A percentile compares a stretch with the other conserved stretches of the same genome.
Evolutionary conservation across 257 asterid species (phyloP).

Genomic region (Anisodus tanguticus): DNA sequence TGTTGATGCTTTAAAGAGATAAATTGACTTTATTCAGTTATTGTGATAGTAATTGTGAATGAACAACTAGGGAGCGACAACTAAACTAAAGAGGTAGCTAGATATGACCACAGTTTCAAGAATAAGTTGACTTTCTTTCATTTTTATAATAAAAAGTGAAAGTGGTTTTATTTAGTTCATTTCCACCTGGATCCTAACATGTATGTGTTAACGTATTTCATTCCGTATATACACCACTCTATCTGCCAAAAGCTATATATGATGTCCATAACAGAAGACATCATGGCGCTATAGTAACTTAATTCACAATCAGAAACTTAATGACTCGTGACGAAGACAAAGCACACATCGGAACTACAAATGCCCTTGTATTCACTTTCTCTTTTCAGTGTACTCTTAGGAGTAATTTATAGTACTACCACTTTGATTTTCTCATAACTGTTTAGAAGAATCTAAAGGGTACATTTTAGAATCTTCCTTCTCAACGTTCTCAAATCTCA

Average conservation of each 20-base stretch:
- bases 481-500: slow-evolving; percentile 5
- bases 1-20: no score
- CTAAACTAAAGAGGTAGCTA: background rate
- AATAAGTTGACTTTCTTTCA: no score
- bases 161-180: no score
- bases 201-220: background rate
- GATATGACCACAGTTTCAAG: background rate
- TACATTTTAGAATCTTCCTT: slow-evolving; percentile 27
- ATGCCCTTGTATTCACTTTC: background rate
- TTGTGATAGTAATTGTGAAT: no score
- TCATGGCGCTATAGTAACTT: background rate
- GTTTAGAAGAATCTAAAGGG: slow-evolving; percentile 18
- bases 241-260: background rate
- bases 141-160: background rate
- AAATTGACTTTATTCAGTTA: no score
- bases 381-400: background rate
- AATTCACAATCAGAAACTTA: background rate
- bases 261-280: background rate
- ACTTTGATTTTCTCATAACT: slow-evolving; percentile 2
- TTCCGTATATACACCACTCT: background rate
- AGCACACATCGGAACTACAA: background rate
- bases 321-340: background rate
- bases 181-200: no score
- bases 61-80: no score
- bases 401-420: background rate